Evolutionary conservation across 192 early-diverging fungal species (phyloP).

Genomic region (Mortierella hygrophila): DNA sequence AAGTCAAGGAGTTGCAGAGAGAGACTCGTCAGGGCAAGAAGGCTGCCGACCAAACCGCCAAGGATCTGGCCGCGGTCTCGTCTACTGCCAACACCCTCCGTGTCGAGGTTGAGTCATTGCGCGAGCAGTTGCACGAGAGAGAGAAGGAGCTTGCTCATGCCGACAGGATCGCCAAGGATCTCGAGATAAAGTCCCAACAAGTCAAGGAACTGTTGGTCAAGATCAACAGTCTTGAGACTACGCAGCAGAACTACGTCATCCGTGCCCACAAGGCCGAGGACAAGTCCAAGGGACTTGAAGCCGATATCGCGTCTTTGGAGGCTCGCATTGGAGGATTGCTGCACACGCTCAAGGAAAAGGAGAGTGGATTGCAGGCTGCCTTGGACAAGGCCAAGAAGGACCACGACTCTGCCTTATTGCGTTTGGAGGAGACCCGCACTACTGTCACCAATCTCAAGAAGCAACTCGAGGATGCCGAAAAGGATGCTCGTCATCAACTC

Average conservation of each 20-base stretch:
- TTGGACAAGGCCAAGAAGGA: slow-evolving; percentile 16
- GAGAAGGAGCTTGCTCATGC: not conserved
- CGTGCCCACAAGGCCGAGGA: slow-evolving; percentile 12
- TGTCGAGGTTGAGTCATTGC: slow-evolving; percentile 29
- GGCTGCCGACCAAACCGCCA: not conserved
- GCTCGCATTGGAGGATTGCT: slow-evolving; percentile 7
- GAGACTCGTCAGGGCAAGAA: not conserved
- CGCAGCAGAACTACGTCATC: not conserved
- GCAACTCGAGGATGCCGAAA: slow-evolving; percentile 7
- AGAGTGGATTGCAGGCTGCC: not conserved
- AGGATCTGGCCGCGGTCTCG: slow-evolving; percentile 19
- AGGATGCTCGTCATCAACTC: slow-evolving; percentile 11
- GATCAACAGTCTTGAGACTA: slow-evolving; percentile 19
- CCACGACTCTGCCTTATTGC: not conserved
- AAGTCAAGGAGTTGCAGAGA: slow-evolving; percentile 19
- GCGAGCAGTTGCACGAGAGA: slow-evolving; percentile 9
- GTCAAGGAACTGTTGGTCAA: slow-evolving; percentile 18
- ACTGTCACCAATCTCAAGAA: slow-evolving; percentile 9
- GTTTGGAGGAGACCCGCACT: slow-evolving; percentile 1
- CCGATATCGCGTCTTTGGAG: slow-evolving; percentile 2
- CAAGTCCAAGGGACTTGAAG: slow-evolving; percentile 12
- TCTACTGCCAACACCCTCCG: slow-evolving; percentile 32
- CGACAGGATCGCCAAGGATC: slow-evolving; percentile 2
- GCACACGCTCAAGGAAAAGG: slow-evolving; percentile 16
- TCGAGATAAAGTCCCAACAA: slow-evolving; percentile 7